A percentile compares a stretch with the other conserved stretches of the same genome.
These are phyloP conservation scores for Cutaneotrichosporon mucoides DNA, from an alignment of 1,284 basidiomycete genomes.

Conservation along the genomic window DNA sequence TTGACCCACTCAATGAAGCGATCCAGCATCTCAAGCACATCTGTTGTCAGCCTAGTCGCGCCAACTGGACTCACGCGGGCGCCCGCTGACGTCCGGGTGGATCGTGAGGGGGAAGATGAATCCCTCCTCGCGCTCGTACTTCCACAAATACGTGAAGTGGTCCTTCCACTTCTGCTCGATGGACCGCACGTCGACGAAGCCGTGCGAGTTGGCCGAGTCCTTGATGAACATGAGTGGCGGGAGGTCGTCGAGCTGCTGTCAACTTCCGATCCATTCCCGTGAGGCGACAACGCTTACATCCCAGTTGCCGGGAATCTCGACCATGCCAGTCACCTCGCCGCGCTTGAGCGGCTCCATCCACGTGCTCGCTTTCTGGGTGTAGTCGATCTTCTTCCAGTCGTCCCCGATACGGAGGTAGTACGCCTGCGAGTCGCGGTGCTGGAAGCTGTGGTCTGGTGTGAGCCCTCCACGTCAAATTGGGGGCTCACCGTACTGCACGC, in stretches of 20 bases:
- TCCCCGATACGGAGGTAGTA: constrained; percentile 68
- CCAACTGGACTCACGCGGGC: constrained; percentile 30
- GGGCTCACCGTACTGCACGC: constrained; percentile 63
- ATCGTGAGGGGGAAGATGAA: constrained; percentile 45
- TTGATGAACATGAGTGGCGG: constrained; percentile 75
- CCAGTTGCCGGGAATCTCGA: constrained; percentile 72
- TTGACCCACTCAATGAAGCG: constrained; percentile 75
- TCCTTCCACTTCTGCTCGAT: constrained; percentile 75
- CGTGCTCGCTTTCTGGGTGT: constrained; percentile 56
- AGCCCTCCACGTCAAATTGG: not conserved
- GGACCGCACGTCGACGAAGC: constrained; percentile 65
- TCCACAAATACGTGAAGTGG: constrained; percentile 64
- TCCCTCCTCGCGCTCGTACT: constrained; percentile 24
- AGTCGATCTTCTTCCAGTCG: constrained; percentile 70
- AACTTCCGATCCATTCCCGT: too few relatives aligned
- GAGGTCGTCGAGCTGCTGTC: constrained; percentile 53
- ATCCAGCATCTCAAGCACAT: constrained; percentile 71
- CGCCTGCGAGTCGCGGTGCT: constrained; percentile 58
- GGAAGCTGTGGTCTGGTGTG: constrained; percentile 55
- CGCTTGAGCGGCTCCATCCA: constrained; percentile 72
- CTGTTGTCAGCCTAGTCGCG: constrained; percentile 14
- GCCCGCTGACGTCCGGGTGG: constrained; percentile 57
- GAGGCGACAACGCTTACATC: constrained; percentile 46
- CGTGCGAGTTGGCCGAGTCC: constrained; percentile 61
- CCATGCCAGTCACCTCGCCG: constrained; percentile 64